Evolutionary conservation across 1,284 basidiomycete species (phyloP).

Genomic region (Waitea zeae): DNA sequence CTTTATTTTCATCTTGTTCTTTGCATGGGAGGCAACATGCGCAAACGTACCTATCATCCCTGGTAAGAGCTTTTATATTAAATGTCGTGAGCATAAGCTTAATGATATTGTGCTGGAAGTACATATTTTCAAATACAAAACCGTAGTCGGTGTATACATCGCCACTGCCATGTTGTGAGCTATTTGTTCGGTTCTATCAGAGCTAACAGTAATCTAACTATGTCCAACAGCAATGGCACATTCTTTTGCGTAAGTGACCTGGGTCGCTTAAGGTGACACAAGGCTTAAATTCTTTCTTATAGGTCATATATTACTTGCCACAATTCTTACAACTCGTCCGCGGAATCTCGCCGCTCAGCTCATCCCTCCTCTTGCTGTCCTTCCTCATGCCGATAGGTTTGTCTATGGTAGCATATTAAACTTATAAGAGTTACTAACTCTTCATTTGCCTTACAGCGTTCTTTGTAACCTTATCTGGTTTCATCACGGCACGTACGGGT

Average conservation of each 20-base stretch:
- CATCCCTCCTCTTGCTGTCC: slow-evolving; percentile 19
- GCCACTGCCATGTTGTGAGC: slow-evolving; percentile 18
- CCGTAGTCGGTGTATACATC: slow-evolving; percentile 20
- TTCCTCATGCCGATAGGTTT: slow-evolving; percentile 20
- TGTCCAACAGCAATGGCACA: no score
- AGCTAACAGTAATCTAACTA: no score
- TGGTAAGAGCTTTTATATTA: no score
- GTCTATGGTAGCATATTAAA: no score
- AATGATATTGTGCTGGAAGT: no score
- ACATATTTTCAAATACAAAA: slow-evolving; percentile 20
- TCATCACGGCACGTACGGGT: slow-evolving; percentile 7
- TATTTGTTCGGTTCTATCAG: no score
- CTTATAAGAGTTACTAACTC: neutral
- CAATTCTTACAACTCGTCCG: slow-evolving; percentile 29
- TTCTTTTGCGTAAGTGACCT: no score
- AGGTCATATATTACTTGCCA: slow-evolving; percentile 18
- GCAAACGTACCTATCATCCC: slow-evolving; percentile 21
- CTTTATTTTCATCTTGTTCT: slow-evolving; percentile 18
- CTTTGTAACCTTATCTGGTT: slow-evolving; percentile 1
- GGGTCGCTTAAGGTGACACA: no score
- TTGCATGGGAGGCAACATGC: slow-evolving; percentile 22
- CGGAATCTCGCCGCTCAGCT: slow-evolving; percentile 22
- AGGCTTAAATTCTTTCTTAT: slow-evolving; percentile 4
- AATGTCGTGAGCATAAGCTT: no score
- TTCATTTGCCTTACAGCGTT: neutral